phyloP scores from a whole-genome alignment of 2,329 filamentous ascomycete genomes.

The Remersonia thermophila region DNA sequence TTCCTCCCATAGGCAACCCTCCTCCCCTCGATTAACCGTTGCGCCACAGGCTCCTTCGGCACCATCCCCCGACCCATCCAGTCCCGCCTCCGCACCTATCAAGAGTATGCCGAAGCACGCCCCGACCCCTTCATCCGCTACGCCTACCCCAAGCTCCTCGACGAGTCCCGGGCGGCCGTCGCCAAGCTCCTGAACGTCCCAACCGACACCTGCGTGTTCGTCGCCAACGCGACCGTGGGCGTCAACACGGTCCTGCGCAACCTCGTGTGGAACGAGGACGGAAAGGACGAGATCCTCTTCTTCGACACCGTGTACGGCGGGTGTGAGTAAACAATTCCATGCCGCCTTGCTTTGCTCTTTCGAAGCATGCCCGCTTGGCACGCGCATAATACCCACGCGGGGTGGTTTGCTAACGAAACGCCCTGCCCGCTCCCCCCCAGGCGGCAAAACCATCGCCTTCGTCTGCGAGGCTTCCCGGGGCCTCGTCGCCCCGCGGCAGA shows the following conservation, averaged over 20 bases:
- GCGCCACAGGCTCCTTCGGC: slow-evolving; percentile 58
- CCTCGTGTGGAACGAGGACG: slow-evolving; percentile 52
- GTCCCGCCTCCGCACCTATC: slow-evolving; percentile 47
- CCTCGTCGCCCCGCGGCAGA: slow-evolving; percentile 34
- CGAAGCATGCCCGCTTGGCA: no score
- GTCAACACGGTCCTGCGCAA: slow-evolving; percentile 72
- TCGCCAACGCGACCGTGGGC: slow-evolving; percentile 68
- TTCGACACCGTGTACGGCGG: slow-evolving; percentile 71
- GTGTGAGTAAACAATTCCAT: no score
- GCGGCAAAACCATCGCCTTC: slow-evolving; percentile 58
- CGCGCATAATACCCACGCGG: no score
- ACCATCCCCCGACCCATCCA: slow-evolving; percentile 55
- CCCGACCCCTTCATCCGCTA: slow-evolving; percentile 71
- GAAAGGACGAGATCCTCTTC: slow-evolving; percentile 66
- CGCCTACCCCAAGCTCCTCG: slow-evolving; percentile 48
- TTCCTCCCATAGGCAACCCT: neutral
- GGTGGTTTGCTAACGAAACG: no score
- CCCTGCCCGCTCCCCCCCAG: no score
- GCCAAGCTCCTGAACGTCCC: slow-evolving; percentile 56
- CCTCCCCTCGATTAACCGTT: neutral
- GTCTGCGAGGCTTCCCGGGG: slow-evolving; percentile 52
- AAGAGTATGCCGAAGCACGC: slow-evolving; percentile 51
- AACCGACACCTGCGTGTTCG: slow-evolving; percentile 56
- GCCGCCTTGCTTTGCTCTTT: no score
- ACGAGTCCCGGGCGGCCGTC: slow-evolving; percentile 50